Conservation (phyloP, 768 basidiomycete species). For the Psilocybe cubensis region DNA sequence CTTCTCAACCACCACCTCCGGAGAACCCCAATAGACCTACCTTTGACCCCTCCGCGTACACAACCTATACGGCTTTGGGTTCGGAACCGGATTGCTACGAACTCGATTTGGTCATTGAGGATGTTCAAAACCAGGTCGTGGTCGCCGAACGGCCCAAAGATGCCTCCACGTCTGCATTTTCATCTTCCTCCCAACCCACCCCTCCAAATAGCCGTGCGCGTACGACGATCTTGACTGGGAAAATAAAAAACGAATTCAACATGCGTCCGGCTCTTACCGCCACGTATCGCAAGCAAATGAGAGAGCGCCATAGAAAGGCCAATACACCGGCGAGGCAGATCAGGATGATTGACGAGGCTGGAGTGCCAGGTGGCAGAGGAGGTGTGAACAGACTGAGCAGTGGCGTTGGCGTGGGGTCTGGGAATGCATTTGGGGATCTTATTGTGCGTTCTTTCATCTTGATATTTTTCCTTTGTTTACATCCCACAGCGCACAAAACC, state of each 20-base stretch:
- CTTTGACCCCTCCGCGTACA: constrained; percentile 38
- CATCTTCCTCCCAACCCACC: too few relatives aligned
- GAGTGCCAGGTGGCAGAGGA: constrained; percentile 68
- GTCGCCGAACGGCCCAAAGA: constrained; percentile 84
- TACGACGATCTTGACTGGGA: constrained; percentile 78
- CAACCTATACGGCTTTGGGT: constrained; percentile 33
- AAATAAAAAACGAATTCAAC: constrained; percentile 82
- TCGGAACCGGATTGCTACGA: constrained; percentile 76
- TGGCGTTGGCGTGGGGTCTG: constrained; percentile 64
- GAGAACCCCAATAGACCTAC: constrained; percentile 37
- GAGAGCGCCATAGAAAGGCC: constrained; percentile 64
- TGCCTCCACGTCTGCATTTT: constrained; percentile 35
- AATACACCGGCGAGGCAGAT: constrained; percentile 72
- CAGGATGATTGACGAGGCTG: constrained; percentile 74
- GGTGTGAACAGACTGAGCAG: constrained; percentile 80
- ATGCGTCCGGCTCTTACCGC: constrained; percentile 70
- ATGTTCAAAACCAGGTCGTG: constrained; percentile 85
- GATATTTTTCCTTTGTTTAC: constrained; percentile 5
- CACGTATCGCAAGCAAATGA: constrained; percentile 73
- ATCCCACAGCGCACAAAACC: constrained; percentile 61
- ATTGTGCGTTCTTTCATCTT: constrained; percentile 51
- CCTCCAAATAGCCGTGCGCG: constrained; percentile 64
- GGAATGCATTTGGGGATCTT: constrained; percentile 63
- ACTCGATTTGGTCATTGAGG: constrained; percentile 84
- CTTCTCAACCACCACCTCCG: constrained; percentile 17